Evolutionary conservation across 2,329 filamentous ascomycete genomes (phyloP).

Genomic region (Periconia digitata): DNA sequence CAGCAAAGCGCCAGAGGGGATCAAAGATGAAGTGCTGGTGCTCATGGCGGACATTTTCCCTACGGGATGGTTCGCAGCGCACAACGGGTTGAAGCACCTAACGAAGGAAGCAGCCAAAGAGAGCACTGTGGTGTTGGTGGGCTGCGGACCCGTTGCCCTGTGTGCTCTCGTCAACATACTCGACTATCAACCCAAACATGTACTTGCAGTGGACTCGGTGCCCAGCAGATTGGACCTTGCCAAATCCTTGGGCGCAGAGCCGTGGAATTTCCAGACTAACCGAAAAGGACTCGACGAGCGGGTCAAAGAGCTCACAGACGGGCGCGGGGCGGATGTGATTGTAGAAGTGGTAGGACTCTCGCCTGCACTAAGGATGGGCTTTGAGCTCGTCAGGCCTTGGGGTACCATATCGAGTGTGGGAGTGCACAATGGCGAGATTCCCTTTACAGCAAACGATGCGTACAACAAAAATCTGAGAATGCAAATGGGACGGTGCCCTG

Average conservation of each 20-base stretch:
- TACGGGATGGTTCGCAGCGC: constrained; percentile 77
- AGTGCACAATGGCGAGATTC: constrained; percentile 53
- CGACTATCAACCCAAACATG: constrained; percentile 72
- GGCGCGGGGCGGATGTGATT: constrained; percentile 81
- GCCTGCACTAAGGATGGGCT: constrained; percentile 51
- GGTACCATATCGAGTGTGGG: constrained; percentile 52
- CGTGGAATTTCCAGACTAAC: constrained; percentile 74
- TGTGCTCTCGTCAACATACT: constrained; percentile 78
- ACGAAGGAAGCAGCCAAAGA: constrained; percentile 60
- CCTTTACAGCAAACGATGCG: constrained; percentile 51
- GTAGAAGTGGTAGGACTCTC: constrained; percentile 59
- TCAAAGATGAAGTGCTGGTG: constrained; percentile 73
- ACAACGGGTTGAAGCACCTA: constrained; percentile 72
- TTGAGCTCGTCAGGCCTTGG: constrained; percentile 53
- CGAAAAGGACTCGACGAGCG: constrained; percentile 65
- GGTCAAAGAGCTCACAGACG: constrained; percentile 74
- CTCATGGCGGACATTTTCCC: constrained; percentile 95
- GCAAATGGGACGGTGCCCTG: constrained; percentile 54
- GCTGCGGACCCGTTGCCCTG: constrained; percentile 78
- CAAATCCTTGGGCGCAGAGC: constrained; percentile 73
- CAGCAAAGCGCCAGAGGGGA: constrained; percentile 70
- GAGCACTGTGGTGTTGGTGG: constrained; percentile 75
- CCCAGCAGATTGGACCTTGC: constrained; percentile 74
- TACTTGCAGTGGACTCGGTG: constrained; percentile 80
- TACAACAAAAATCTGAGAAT: constrained; percentile 55